Evolutionary conservation across 345 rosid species (phyloP), one percentile per base, ranked within the genome.

Genomic region (Abelmoschus esculentus): DNA sequence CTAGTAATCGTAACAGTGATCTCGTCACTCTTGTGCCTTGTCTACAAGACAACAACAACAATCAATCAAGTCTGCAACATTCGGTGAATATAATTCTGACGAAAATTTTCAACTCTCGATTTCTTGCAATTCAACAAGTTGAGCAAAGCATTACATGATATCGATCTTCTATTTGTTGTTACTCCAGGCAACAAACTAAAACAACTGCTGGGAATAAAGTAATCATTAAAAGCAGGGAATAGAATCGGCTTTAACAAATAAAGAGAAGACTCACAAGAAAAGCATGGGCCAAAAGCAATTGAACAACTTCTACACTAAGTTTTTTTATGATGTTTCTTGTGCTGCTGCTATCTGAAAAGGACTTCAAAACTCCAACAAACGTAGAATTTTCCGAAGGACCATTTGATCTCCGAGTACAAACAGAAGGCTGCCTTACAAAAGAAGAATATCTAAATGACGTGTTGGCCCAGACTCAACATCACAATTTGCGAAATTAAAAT

Each of bases 241-340:
- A n/a, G n/a, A n/a, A 3, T 44, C 22, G 31, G 22, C 18, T 28
- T 26, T 34, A 52, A 31, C 12, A 36, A 32, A 36, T 12, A 55
- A 55, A 19, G 40, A 70, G 42, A 36, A 36, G 26, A 70, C 71
- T 83, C 76, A 93, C 97, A 84, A 84, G 80, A 75, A 93, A 90
- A 71, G 83, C 96, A 77, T 90, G 96, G 22, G 93, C 87, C 44
- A 89, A 50, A 71, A 93, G 97, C 74, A 87, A 67, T 73, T 93
- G 98, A 78, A 91, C 77, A 50, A 73, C 74, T 70, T 72, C 88
- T 34, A 64, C 19, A 53, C 80, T n/a, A n/a, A n/a, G 82, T 83
- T 81, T 93, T 79, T 86, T 91, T 9, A 75, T 31, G 31, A 89
- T 77, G 80, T 72, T 82, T 73, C 72, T 85, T 7, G 81, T 66